Evolutionary conservation across 2,329 filamentous ascomycete species (phyloP).

Genomic region (Mycosphaerella arachidis): DNA sequence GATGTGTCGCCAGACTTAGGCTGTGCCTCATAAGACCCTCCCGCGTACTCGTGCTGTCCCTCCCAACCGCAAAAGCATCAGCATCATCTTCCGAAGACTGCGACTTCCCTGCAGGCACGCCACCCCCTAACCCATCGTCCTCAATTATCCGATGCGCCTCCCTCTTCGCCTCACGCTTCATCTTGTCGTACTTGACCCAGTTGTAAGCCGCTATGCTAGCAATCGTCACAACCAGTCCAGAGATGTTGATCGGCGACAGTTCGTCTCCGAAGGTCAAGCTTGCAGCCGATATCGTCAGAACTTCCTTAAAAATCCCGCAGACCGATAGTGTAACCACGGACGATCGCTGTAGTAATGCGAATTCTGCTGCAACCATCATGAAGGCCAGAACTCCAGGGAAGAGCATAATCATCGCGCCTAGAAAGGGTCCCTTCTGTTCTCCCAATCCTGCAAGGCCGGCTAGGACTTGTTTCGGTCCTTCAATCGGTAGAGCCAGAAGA

Average conservation of each 20-base stretch:
- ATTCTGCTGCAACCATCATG: slow-evolving; percentile 93
- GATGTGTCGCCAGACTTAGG: slow-evolving; percentile 14
- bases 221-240: slow-evolving; percentile 80
- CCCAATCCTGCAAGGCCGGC: slow-evolving; percentile 62
- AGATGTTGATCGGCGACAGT: slow-evolving; percentile 80
- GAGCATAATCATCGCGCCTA: slow-evolving; percentile 69
- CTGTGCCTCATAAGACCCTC: slow-evolving; percentile 22
- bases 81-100: slow-evolving; percentile 8
- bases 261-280: slow-evolving; percentile 83
- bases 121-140: slow-evolving; percentile 30
- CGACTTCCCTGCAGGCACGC: slow-evolving; percentile 5
- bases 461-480: slow-evolving; percentile 67
- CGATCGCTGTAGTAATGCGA: slow-evolving; percentile 88
- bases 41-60: slow-evolving; percentile 29
- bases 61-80: slow-evolving; percentile 16
- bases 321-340: slow-evolving; percentile 95
- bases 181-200: slow-evolving; percentile 85
- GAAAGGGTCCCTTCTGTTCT: slow-evolving; percentile 61
- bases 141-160: slow-evolving; percentile 42
- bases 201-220: slow-evolving; percentile 85
- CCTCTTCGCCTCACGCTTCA: slow-evolving; percentile 68
- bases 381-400: slow-evolving; percentile 92
- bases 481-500: slow-evolving; percentile 75
- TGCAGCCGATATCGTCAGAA: slow-evolving; percentile 88
- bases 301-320: slow-evolving; percentile 98